These are phyloP conservation scores for Musa troglodytarum DNA, from an alignment of 176 grass and related monocot genomes.

Conservation along the genomic window DNA sequence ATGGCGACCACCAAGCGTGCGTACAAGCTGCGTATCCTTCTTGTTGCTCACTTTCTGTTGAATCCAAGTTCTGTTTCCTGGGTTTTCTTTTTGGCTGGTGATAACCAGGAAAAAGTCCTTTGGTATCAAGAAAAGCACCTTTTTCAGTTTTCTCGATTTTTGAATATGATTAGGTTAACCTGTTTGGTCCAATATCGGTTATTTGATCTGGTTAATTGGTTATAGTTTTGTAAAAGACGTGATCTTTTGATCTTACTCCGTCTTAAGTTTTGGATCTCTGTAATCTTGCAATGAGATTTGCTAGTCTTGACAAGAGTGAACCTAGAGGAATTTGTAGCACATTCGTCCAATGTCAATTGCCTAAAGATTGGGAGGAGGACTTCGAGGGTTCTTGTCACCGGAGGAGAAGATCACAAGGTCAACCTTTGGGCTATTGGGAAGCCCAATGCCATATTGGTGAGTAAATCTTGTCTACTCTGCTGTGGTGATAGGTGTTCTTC, in stretches of 20 bases:
- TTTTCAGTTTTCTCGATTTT: background rate
- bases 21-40: slow-evolving; percentile 87
- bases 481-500: background rate
- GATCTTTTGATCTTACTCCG: slow-evolving; percentile 1
- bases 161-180: background rate
- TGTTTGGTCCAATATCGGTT: background rate
- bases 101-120: background rate
- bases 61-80: slow-evolving; percentile 16
- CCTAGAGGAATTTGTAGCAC: slow-evolving; percentile 81
- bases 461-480: slow-evolving; percentile 1
- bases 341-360: slow-evolving; percentile 76
- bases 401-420: slow-evolving; percentile 79
- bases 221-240: background rate
- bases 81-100: slow-evolving; percentile 18
- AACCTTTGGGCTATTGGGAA: slow-evolving; percentile 93
- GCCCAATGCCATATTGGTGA: slow-evolving; percentile 63
- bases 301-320: slow-evolving; percentile 3
- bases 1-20: slow-evolving; percentile 64
- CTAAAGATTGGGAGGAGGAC: slow-evolving; percentile 65
- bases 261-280: background rate
- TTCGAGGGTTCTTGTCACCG: slow-evolving; percentile 70
- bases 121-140: background rate
- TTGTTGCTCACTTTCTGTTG: slow-evolving; percentile 17
- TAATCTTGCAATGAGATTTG: background rate
- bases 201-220: background rate